Evolutionary conservation across 2,329 filamentous ascomycete genomes (phyloP), one percentile per base, ranked within the genome.

Genomic region (Endothia cerciana): DNA sequence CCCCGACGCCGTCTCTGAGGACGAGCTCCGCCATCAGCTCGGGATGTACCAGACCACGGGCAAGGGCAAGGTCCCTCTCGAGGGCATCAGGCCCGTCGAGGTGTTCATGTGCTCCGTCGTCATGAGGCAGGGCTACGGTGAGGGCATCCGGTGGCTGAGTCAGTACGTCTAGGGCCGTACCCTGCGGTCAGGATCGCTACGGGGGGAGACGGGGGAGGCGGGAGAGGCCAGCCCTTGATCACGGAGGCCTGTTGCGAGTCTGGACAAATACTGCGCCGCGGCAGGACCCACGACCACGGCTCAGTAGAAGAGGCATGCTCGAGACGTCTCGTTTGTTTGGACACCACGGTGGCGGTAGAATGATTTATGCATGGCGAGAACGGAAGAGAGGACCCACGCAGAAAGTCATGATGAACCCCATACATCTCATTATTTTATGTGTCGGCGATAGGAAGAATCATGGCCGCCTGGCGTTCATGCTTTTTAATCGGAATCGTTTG

Each of bases 91-190:
- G 73, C 93, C 94, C 30, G 94, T 99, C 75, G 95, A 99, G 86
- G 88, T 98, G 70, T 98, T 98, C 81, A 97, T 99, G 95, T 98
- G 94, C 87, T 97, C 92, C 74, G 94, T 98, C 72, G 94, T 98
- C 69, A 97, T 97, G 93, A 88, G 94, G 80, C 94, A 98, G 85
- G 95, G 91, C 71, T 97, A 97, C 78, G 92, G 92, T 63, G 93
- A 97, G 73, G 93, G 87, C 73, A 94, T 97, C 80, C 88, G 92
- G 82, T 97, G 93, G 93, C 80, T 97, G 80, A 92, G 92, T 65
- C 93, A 96, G 85, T 97, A 96, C 76, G 92, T 96, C 77, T 96
- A 90, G 83, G 77, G 63, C 28, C 3, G 30, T 38, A 28, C 22
- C n/a, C 40, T 45, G 57, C 40, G 8, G 11, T 22, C 57, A n/a